Evolutionary conservation across 1,139 yeast species (phyloP), one percentile per base, ranked within the genome.

Genomic region (Hansenula lynferdii): DNA sequence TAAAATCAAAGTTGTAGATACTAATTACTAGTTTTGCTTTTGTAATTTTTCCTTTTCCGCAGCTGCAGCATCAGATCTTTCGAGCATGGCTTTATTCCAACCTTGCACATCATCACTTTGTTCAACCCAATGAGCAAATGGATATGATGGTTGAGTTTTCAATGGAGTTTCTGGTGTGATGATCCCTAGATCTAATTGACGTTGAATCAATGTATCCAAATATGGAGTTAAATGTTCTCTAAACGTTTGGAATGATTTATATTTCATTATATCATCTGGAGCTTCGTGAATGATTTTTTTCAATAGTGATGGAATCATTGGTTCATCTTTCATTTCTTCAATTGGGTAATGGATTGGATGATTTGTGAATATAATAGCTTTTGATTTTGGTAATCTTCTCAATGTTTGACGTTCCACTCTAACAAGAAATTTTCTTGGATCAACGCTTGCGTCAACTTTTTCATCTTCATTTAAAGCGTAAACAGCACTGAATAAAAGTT

Each of bases 281-380:
- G 78, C 87, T 55, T 81, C 86, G 45, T 63, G 74, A 27, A 82
- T 61, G 39, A 80, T 77, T 53, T 79, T 80, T 49, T 72, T 71
- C 37, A 81, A 56, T 38, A 81, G 64, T 1, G 85, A 75, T n/a
- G 89, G 89, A 25, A 82, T 67, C 60, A 77, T 57, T 8, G 89
- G 87, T 54, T 82, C 90, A 54, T 82, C 85, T 54, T 80, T 80
- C 87, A 82, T 80, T 53, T 82, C 89, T 20, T 80, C 87, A 41
- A 82, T 67, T 3, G 80, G 69, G 58, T 82, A 82, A 55, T 76
- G 80, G 10, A 80, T 67, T 4, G 89, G 89, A 54, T 82, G 89
- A 54, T 81, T 81, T 79, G 85, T 80, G 57, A 80, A 80, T 7
- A 75, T 62, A 20, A 77, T 65, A 3, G 81, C 85, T 16, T 80